Conservation (phyloP, 2,329 filamentous ascomycete genomes). For the Lecanicillium sp. region DNA sequence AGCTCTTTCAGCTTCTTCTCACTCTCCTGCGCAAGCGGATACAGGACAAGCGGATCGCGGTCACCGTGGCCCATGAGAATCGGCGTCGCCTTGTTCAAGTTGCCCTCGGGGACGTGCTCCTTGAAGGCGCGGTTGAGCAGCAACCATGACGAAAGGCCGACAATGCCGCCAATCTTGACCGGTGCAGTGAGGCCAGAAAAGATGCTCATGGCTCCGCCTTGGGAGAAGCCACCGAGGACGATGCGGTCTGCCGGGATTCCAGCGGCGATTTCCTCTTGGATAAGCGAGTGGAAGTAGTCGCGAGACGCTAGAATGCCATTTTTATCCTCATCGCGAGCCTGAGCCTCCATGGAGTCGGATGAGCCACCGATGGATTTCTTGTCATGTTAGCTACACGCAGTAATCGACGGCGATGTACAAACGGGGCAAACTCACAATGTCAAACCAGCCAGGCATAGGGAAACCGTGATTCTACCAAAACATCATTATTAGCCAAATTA, state of each 20-base stretch:
- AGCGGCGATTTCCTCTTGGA: slow-evolving; percentile 68
- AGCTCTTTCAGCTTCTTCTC: slow-evolving; percentile 57
- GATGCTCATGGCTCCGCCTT: slow-evolving; percentile 82
- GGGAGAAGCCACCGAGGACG: slow-evolving; percentile 75
- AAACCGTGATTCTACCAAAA: slow-evolving; percentile 58
- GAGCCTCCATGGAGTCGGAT: slow-evolving; percentile 19
- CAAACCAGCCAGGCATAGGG: slow-evolving; percentile 82
- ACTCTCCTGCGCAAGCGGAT: slow-evolving; percentile 60
- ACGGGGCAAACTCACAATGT: slow-evolving; percentile 47
- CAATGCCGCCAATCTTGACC: slow-evolving; percentile 76
- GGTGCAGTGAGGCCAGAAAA: slow-evolving; percentile 67
- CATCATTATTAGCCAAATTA: neutral
- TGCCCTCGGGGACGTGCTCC: slow-evolving; percentile 28
- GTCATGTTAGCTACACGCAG: neutral
- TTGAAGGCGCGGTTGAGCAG: slow-evolving; percentile 48
- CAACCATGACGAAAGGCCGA: slow-evolving; percentile 77
- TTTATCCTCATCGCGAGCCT: slow-evolving; percentile 49
- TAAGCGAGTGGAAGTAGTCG: slow-evolving; percentile 66
- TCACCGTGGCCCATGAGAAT: slow-evolving; percentile 81
- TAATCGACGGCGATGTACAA: neutral
- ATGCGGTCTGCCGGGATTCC: slow-evolving; percentile 77
- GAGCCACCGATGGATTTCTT: slow-evolving; percentile 26
- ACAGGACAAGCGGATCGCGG: slow-evolving; percentile 62
- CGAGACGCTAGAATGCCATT: slow-evolving; percentile 64
- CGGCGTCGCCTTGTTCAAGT: slow-evolving; percentile 54